These are phyloP conservation scores for Lasiosphaeria ovina DNA, from an alignment of 495 filamentous ascomycete genomes.

Conservation along the genomic window DNA sequence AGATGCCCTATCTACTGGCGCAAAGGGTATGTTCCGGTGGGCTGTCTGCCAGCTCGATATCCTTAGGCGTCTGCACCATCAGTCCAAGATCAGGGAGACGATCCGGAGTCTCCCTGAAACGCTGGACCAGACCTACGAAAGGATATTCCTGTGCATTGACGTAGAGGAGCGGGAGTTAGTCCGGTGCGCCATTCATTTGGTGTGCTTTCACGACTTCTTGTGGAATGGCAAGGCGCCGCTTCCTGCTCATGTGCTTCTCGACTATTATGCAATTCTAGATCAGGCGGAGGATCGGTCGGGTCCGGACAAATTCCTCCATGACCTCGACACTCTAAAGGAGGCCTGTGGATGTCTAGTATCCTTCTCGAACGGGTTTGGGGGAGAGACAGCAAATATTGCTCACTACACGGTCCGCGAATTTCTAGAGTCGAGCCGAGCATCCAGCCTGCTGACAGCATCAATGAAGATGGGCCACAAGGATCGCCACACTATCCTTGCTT, in stretches of 20 bases:
- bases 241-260: neutral
- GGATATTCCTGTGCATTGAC: slow-evolving; percentile 29
- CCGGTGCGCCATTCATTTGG: slow-evolving; percentile 20
- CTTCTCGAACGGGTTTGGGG: neutral
- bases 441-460: neutral
- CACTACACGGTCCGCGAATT: slow-evolving; percentile 7
- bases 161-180: slow-evolving; percentile 21
- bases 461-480: neutral
- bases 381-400: neutral
- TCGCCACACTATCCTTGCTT: neutral
- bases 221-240: neutral
- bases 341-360: slow-evolving; percentile 26
- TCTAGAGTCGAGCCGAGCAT: neutral
- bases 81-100: slow-evolving; percentile 22
- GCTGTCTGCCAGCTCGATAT: slow-evolving; percentile 44
- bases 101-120: slow-evolving; percentile 34
- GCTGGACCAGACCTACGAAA: slow-evolving; percentile 41
- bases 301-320: slow-evolving; percentile 21
- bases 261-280: neutral
- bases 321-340: slow-evolving; percentile 21
- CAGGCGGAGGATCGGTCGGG: slow-evolving; percentile 14
- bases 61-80: slow-evolving; percentile 25
- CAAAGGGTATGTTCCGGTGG: slow-evolving; percentile 50
- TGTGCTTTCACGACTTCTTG: slow-evolving; percentile 22
- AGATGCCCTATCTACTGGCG: slow-evolving; percentile 26